Percentiles rank a stretch among this genome's conserved stretches.
These are phyloP conservation scores for Athelia sp. DNA, from an alignment of 1,284 basidiomycete genomes.

Conservation along the genomic window DNA sequence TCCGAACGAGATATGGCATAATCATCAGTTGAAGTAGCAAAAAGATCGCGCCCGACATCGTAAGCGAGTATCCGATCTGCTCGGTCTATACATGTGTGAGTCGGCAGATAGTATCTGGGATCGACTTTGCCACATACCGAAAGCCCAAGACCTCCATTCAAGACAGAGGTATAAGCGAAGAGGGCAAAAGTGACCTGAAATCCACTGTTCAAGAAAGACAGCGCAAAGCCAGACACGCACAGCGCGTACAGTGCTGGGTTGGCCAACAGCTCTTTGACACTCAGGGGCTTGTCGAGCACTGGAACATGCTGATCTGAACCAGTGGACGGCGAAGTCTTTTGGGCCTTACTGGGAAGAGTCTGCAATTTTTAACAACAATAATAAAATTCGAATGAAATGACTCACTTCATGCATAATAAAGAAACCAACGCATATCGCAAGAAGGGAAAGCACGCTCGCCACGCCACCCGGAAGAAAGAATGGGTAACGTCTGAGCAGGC, in stretches of 20 bases:
- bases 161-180: slow-evolving; percentile 57
- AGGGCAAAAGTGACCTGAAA: slow-evolving; percentile 68
- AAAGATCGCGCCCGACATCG: slow-evolving; percentile 38
- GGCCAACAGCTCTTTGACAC: slow-evolving; percentile 34
- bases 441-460: slow-evolving; percentile 33
- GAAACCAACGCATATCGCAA: slow-evolving; percentile 38
- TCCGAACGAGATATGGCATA: slow-evolving; percentile 42
- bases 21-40: slow-evolving; percentile 38
- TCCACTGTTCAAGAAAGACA: slow-evolving; percentile 51
- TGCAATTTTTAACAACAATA: slow-evolving; percentile 14
- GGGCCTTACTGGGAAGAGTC: slow-evolving; percentile 35
- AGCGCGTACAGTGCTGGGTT: slow-evolving; percentile 49
- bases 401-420: slow-evolving; percentile 52
- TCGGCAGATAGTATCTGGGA: neutral
- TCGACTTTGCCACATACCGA: slow-evolving; percentile 32
- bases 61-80: slow-evolving; percentile 57
- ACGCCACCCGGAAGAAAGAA: slow-evolving; percentile 58
- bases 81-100: slow-evolving; percentile 33
- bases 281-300: slow-evolving; percentile 15
- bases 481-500: slow-evolving; percentile 45
- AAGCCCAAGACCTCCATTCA: slow-evolving; percentile 52
- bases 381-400: slow-evolving; percentile 1
- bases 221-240: slow-evolving; percentile 46
- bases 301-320: neutral
- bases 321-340: slow-evolving; percentile 12